Percentiles rank a stretch among this genome's conserved stretches.
Conservation (phyloP, 352 stramenopile species). For the Pythium vanterpoolii region DNA sequence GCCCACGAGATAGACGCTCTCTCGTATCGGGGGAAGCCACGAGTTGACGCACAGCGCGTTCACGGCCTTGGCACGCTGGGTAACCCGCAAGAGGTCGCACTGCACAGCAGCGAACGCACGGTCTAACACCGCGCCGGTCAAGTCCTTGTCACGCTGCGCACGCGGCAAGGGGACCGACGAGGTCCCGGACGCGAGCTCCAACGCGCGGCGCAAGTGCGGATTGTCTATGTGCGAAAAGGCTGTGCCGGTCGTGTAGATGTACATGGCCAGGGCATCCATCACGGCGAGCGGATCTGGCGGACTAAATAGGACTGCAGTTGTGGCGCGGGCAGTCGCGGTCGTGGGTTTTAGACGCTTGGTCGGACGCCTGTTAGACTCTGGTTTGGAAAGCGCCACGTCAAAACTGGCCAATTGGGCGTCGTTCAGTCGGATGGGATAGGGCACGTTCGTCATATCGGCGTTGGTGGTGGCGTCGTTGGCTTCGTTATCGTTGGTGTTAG, state of each 20-base stretch:
- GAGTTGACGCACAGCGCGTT: conserved; percentile 12
- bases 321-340: neutral
- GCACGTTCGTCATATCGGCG: too few species aligned
- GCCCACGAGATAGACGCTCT: conserved; percentile 1
- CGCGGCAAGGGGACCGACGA: neutral
- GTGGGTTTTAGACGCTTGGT: neutral
- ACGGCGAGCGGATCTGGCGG: neutral
- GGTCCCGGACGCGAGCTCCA: neutral
- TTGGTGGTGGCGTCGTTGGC: too few species aligned
- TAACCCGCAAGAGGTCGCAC: conserved; percentile 17
- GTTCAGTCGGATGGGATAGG: neutral
- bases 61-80: neutral
- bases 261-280: conserved; percentile 23
- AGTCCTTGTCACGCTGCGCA: neutral
- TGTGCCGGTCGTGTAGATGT: conserved; percentile 25
- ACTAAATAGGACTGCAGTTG: neutral
- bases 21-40: neutral
- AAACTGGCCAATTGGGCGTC: neutral
- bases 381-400: neutral
- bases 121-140: conserved; percentile 23
- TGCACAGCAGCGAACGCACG: conserved; percentile 19
- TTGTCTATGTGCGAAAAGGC: conserved; percentile 15
- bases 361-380: neutral
- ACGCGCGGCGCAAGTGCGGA: conserved; percentile 15
- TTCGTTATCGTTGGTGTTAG: too few species aligned